Evolutionary conservation across 2,329 filamentous ascomycete genomes (phyloP).

Genomic region (Didymella arachidicola): DNA sequence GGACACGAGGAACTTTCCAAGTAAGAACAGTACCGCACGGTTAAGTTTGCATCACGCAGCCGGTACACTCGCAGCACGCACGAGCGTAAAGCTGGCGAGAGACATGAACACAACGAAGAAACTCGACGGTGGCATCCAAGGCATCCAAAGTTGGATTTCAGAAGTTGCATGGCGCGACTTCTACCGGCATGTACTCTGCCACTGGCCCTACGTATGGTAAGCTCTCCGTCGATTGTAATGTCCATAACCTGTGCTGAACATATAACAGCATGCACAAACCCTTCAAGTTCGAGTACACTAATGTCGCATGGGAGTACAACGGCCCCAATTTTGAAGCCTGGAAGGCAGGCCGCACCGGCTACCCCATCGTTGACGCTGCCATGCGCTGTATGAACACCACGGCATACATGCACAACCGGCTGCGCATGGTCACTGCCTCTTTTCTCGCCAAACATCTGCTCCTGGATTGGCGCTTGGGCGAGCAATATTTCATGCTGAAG

Average conservation of each 20-base stretch:
- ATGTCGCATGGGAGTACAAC: constrained; percentile 76
- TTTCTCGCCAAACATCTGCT: constrained; percentile 60
- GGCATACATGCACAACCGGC: constrained; percentile 62
- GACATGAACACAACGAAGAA: constrained; percentile 56
- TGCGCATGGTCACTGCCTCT: constrained; percentile 60
- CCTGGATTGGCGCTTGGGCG: constrained; percentile 60
- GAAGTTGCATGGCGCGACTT: constrained; percentile 63
- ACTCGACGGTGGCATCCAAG: constrained; percentile 59
- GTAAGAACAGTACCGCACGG: constrained; percentile 51
- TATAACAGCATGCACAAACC: constrained; percentile 70
- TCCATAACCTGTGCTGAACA: constrained; percentile 16
- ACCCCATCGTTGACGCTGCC: constrained; percentile 59
- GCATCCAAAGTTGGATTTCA: constrained; percentile 56
- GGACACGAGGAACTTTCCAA: constrained; percentile 54
- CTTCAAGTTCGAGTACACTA: constrained; percentile 84
- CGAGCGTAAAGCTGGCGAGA: constrained; percentile 62
- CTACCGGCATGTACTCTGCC: constrained; percentile 70
- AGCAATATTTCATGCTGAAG: constrained; percentile 60
- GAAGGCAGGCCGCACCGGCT: constrained; percentile 57
- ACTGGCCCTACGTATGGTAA: constrained; percentile 84
- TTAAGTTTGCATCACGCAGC: constrained; percentile 56
- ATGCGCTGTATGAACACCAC: constrained; percentile 61
- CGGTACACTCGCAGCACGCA: constrained; percentile 56
- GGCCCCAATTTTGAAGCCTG: constrained; percentile 70
- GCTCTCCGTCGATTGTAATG: constrained; percentile 23